These are phyloP conservation scores for Hysterium pulicare DNA, from an alignment of 2,329 filamentous ascomycete genomes.

Conservation along the genomic window DNA sequence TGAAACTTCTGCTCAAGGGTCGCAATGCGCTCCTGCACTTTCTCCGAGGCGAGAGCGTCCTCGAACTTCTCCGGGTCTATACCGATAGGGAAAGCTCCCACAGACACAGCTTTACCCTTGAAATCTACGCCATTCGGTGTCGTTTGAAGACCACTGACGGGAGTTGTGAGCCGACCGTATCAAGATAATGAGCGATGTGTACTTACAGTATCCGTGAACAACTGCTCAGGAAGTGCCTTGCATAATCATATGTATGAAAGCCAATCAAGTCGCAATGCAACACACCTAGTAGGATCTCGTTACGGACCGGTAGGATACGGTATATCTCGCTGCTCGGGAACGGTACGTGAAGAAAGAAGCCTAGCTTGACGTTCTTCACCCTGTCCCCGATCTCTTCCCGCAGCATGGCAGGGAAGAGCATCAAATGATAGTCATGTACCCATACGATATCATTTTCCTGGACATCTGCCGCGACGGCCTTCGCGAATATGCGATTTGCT, in stretches of 20 bases:
- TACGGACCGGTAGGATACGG: slow-evolving; percentile 87
- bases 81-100: slow-evolving; percentile 94
- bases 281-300: slow-evolving; percentile 81
- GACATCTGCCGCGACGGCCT: slow-evolving; percentile 80
- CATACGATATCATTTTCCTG: slow-evolving; percentile 93
- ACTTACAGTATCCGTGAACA: slow-evolving; percentile 86
- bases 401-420: slow-evolving; percentile 94
- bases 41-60: slow-evolving; percentile 79
- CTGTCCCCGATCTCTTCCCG: slow-evolving; percentile 78
- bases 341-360: slow-evolving; percentile 96
- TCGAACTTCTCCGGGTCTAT: slow-evolving; percentile 97
- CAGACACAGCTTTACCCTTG: slow-evolving; percentile 80
- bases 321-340: slow-evolving; percentile 98
- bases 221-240: slow-evolving; percentile 93
- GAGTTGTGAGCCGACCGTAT: slow-evolving; percentile 8
- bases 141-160: slow-evolving; percentile 61
- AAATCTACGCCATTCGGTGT: slow-evolving; percentile 93
- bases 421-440: slow-evolving; percentile 98
- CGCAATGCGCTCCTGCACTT: slow-evolving; percentile 83
- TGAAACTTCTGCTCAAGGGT: slow-evolving; percentile 86
- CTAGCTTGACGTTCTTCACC: slow-evolving; percentile 93
- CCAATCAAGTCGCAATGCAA: slow-evolving; percentile 93
- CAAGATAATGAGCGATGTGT: background rate
- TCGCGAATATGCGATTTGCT: slow-evolving; percentile 88
- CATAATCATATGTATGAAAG: slow-evolving; percentile 98